Base-by-base conservation (phyloP, 1,139 yeast genomes). In the Debaryomycetaceae sp. region DNA sequence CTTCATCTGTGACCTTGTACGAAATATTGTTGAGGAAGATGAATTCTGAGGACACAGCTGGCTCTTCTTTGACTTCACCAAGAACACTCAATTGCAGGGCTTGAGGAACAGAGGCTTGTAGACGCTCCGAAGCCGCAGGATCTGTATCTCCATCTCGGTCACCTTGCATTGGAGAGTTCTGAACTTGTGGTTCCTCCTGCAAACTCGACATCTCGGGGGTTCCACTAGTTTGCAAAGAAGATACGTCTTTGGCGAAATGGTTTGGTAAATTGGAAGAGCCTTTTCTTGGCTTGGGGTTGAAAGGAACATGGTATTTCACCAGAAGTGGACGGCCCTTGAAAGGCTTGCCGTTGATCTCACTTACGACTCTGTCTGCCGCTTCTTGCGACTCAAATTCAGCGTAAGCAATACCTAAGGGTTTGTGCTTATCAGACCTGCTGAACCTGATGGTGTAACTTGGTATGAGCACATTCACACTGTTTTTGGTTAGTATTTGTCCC, bases 351-450 rank as follows among this genome's bases (percentile, higher is more conserved):
- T 76, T 64, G 45, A 78, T 60, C 20, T 64, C 63, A 6, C 60
- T 58, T 36, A 75, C 66, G 4, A 74, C 87, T 24, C 62, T 61
- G 34, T 66, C 68, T 2, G 85, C 85, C 46, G 68, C 75, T 27
- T 76, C 83, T 14, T 63, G 59, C 35, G 70, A 58, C n/a, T 61
- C 66, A 52, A 85, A 80, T 44, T 80, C 87, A 24, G 78, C 87
- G 60, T 82, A 85, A 0, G 86, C 90, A 49, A 79, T 74, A 1
- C 90, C 89, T 46, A 81, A 65, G 3, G 85, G 78, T 50, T 66
- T 70, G 40, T 70, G 72, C 41, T 65, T 65, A n/a, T 57, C 53
- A 13, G 58, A 56, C 43, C 73, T 64, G 43, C 71, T 63, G 17
- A 78, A 76, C 34, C 76, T 66, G n/a, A 78, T 68, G 1, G 81